These are phyloP conservation scores for Austroboletus niveus DNA, from an alignment of 1,284 basidiomycete genomes.

Conservation along the genomic window DNA sequence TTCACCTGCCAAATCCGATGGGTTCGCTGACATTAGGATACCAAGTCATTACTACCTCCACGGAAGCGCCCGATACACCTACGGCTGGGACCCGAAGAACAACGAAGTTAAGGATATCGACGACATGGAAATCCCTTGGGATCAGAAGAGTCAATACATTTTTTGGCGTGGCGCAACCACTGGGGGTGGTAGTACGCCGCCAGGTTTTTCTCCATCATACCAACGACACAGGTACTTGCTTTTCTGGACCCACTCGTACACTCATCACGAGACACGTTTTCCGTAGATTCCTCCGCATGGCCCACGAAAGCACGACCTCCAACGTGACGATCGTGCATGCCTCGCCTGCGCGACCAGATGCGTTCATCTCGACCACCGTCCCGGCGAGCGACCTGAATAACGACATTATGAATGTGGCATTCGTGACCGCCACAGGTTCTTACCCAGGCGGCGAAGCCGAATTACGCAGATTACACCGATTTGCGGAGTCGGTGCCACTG, in stretches of 20 bases:
- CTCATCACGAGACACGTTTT: neutral
- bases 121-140: slow-evolving; percentile 82
- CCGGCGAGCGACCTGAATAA: slow-evolving; percentile 67
- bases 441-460: slow-evolving; percentile 83
- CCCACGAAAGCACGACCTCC: slow-evolving; percentile 55
- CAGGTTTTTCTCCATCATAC: slow-evolving; percentile 80
- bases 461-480: slow-evolving; percentile 67
- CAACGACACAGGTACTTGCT: slow-evolving; percentile 76
- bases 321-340: slow-evolving; percentile 77
- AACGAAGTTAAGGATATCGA: slow-evolving; percentile 56
- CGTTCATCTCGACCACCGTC: slow-evolving; percentile 60
- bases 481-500: slow-evolving; percentile 75
- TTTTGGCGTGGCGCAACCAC: slow-evolving; percentile 93
- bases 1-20: slow-evolving; percentile 81
- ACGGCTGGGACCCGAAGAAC: slow-evolving; percentile 81
- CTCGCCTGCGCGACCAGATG: slow-evolving; percentile 61
- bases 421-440: slow-evolving; percentile 73
- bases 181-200: slow-evolving; percentile 85
- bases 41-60: slow-evolving; percentile 94
- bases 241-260: slow-evolving; percentile 3
- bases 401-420: slow-evolving; percentile 87
- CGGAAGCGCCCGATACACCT: slow-evolving; percentile 79
- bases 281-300: slow-evolving; percentile 73
- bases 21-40: slow-evolving; percentile 87
- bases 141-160: slow-evolving; percentile 66